Conservation (phyloP, 306 rosid species). For the Corylus avellana region DNA sequence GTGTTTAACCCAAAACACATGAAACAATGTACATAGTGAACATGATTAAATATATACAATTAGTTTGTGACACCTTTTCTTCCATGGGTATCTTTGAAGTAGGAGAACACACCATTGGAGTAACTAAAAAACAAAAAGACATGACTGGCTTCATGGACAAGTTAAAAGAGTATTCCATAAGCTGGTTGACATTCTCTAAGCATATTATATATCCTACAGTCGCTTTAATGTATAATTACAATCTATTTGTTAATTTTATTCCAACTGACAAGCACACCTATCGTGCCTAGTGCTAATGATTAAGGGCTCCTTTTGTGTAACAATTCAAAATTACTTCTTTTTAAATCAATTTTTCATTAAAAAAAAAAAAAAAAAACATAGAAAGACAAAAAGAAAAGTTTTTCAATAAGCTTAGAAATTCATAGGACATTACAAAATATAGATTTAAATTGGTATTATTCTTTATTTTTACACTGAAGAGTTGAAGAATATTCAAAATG, state of each 20-base stretch:
- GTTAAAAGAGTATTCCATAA: background rate
- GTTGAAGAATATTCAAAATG: too few relatives aligned
- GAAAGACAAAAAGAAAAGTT: too few relatives aligned
- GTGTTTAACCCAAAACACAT: constrained; percentile 17
- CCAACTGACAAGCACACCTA: too few relatives aligned
- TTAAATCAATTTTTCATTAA: too few relatives aligned
- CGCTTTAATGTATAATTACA: background rate
- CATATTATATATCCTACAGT: background rate
- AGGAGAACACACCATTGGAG: background rate
- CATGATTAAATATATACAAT: background rate
- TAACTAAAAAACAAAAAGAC: background rate
- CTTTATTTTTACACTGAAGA: too few relatives aligned
- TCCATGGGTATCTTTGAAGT: too few relatives aligned
- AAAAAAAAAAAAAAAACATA: background rate
- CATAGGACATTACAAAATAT: too few relatives aligned
- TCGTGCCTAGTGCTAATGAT: background rate
- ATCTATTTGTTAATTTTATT: background rate
- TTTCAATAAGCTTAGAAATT: too few relatives aligned
- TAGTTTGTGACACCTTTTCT: too few relatives aligned
- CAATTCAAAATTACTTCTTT: too few relatives aligned
- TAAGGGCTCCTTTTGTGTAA: background rate
- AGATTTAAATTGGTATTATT: too few relatives aligned
- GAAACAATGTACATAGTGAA: background rate
- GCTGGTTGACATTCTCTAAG: constrained; percentile 6
- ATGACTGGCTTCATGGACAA: background rate